phyloP scores from a whole-genome alignment of 139 green algal genomes.

The Micractinium sp. region DNA sequence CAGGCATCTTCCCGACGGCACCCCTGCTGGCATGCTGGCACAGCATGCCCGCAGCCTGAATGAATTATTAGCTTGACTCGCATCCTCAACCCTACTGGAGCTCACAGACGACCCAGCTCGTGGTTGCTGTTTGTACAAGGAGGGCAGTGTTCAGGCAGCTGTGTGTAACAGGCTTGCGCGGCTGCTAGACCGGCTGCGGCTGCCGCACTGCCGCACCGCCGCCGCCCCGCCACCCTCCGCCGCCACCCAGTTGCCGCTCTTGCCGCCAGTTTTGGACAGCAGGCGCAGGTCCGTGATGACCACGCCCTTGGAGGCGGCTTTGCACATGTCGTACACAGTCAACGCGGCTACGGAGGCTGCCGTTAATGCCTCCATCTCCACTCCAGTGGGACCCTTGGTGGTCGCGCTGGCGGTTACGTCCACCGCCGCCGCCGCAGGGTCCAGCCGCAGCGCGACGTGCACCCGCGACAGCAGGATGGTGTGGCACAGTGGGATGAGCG shows the following conservation, averaged over 20 bases:
- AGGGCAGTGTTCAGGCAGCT: too few species aligned
- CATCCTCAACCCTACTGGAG: too few species aligned
- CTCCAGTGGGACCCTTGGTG: constrained; percentile 78
- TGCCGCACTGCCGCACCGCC: neutral
- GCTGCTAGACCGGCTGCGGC: too few species aligned
- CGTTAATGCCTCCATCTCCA: constrained; percentile 99
- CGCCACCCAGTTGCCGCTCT: constrained; percentile 72
- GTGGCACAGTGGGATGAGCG: constrained; percentile 93
- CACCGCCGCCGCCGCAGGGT: constrained; percentile 52
- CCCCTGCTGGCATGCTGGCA: too few species aligned
- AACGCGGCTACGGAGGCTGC: constrained; percentile 83
- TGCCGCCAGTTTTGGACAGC: constrained; percentile 84
- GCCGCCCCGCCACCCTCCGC: neutral
- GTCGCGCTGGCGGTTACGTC: constrained; percentile 59
- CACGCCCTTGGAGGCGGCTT: constrained; percentile 84
- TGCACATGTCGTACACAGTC: constrained; percentile 99
- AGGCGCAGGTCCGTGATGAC: constrained; percentile 80
- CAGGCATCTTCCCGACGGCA: too few species aligned
- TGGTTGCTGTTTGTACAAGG: too few species aligned
- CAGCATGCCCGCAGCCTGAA: too few species aligned
- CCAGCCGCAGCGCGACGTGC: constrained; percentile 73
- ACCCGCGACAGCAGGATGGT: constrained; percentile 76
- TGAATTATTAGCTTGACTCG: too few species aligned
- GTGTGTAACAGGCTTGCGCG: too few species aligned
- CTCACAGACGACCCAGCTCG: too few species aligned